phyloP scores from a whole-genome alignment of 2,329 filamentous ascomycete species.

The Stachybotrys chlorohalonatus region DNA sequence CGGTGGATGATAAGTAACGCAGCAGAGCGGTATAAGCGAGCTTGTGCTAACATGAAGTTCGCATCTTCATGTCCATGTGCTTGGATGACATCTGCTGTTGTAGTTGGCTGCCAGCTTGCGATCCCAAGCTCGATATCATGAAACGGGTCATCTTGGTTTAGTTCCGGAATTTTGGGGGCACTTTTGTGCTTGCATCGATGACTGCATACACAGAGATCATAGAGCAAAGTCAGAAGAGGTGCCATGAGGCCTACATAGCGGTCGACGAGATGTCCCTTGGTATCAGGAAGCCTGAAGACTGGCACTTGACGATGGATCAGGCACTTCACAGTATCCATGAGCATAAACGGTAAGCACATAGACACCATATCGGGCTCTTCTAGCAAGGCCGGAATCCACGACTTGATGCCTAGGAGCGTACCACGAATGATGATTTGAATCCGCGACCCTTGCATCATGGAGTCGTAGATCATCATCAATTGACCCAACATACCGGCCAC shows the following conservation, averaged over 20 bases:
- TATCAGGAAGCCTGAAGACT: conserved; percentile 1
- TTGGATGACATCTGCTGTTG: neutral
- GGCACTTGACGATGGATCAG: conserved; percentile 6
- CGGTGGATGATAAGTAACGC: conserved; percentile 8
- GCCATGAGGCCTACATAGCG: conserved; percentile 5
- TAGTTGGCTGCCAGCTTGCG: conserved; percentile 1
- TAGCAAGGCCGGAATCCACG: conserved; percentile 4
- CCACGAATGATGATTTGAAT: conserved; percentile 3
- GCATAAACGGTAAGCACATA: conserved; percentile 5
- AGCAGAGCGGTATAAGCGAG: conserved; percentile 4
- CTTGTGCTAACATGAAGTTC: conserved; percentile 5
- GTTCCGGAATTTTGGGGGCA: too few species aligned
- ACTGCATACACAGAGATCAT: conserved; percentile 6
- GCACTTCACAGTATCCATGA: conserved; percentile 7
- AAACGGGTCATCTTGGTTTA: conserved; percentile 1
- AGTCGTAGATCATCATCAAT: conserved; percentile 4
- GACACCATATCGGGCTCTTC: conserved; percentile 3
- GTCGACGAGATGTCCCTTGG: conserved; percentile 4
- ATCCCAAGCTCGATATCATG: conserved; percentile 4
- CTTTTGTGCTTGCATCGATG: neutral
- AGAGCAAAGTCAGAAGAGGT: conserved; percentile 4
- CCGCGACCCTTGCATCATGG: neutral
- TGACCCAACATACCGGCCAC: conserved; percentile 4
- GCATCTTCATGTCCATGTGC: conserved; percentile 2
- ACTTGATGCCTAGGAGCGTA: conserved; percentile 1